A percentile compares a stretch with the other conserved stretches of the same genome.
Conservation (phyloP, 768 basidiomycete species). For the Termitomyces sp. region DNA sequence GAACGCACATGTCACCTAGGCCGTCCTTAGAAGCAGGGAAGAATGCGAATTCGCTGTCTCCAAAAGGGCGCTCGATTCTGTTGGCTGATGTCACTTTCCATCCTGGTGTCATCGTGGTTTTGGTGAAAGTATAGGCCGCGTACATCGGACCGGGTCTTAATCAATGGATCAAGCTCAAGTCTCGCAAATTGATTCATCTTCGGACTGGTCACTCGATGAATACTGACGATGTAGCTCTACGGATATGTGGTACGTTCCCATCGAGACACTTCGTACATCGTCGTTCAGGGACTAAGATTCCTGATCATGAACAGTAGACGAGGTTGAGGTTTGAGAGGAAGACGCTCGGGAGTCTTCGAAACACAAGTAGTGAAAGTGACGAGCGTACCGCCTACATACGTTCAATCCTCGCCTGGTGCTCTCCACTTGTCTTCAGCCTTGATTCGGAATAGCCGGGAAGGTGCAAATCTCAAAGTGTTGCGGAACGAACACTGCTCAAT, state of each 20-base stretch:
- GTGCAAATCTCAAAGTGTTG: neutral
- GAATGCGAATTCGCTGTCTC: constrained; percentile 26
- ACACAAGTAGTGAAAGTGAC: neutral
- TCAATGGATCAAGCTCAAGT: neutral
- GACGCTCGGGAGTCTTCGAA: neutral
- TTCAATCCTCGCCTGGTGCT: neutral
- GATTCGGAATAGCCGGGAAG: neutral
- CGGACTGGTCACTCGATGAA: too few species aligned
- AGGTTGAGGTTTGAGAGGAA: neutral
- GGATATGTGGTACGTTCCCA: neutral
- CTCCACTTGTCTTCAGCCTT: neutral
- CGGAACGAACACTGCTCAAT: neutral
- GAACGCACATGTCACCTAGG: constrained; percentile 28
- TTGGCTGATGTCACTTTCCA: neutral
- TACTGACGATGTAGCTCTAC: too few species aligned
- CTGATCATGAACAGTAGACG: neutral
- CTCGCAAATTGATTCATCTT: neutral
- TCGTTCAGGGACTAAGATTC: neutral
- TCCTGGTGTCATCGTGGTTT: neutral
- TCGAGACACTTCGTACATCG: neutral
- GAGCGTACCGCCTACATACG: neutral
- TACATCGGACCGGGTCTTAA: neutral
- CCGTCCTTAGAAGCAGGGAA: constrained; percentile 25
- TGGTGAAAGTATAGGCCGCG: neutral
- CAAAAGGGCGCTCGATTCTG: constrained; percentile 19